Base-by-base conservation (phyloP, 495 filamentous ascomycete species). In the Xylaria grammica region DNA sequence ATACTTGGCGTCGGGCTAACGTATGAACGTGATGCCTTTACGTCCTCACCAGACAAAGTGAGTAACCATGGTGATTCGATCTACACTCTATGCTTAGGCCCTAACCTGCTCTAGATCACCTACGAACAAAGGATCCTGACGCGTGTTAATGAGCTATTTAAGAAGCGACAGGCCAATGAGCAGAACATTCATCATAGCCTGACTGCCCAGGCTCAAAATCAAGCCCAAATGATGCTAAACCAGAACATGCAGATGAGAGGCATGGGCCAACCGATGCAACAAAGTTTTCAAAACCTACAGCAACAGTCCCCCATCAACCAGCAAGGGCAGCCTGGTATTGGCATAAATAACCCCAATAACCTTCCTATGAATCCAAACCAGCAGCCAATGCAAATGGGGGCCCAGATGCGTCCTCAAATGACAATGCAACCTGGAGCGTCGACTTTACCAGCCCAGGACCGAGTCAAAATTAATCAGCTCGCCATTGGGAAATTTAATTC, bases 241-340 rank as follows among this genome's bases (percentile, higher is more conserved):
- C 80, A 79, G 32, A 74, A 77, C 27, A 68, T 72, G 61, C 72
- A 74, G 61, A 78, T 82, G 70, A 76, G 81, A 44, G 73, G 70
- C 0, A 72, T 81, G 72, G 74, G 73, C 0, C 80, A 81, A 62
- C 77, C 69, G 1, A 52, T 69, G 0, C 79, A 78, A 58, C 77
- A 75, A 62, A 70, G 70, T 10, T 83, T 86, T 44, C 80, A 78
- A 45, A 78, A 80, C 36, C 74, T 83, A 34, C 79, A 81, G 79
- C 82, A 85, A 65, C 69, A 78, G 0, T 75, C 78, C 42, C 75
- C 82, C 17, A 75, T 79, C 9, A 72, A 72, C 34, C 80, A 77
- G 20, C 75, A 75, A 52, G 67, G 71, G 9, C 79, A 78, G 45
- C 62, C 76, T 22, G 68, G 62, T 20, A 75, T 79, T 67, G 74